Evolutionary conservation across 495 filamentous ascomycete genomes (phyloP).

Genomic region (Neurospora sp.): DNA sequence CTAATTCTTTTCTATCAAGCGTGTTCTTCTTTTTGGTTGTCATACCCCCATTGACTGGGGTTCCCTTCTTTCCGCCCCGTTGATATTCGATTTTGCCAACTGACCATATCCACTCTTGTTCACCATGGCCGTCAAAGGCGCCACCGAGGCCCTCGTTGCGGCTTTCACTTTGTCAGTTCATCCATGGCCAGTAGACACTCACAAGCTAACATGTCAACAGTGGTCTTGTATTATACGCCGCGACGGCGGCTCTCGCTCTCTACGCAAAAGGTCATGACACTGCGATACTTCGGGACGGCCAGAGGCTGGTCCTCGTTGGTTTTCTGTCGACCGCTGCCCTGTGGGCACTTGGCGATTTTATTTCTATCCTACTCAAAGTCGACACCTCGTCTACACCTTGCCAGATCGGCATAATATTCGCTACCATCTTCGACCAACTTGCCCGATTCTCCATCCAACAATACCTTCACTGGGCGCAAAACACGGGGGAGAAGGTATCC

Average conservation of each 20-base stretch:
- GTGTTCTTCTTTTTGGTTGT: slow-evolving; percentile 6
- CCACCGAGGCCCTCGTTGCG: slow-evolving; percentile 40
- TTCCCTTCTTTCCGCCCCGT: slow-evolving; percentile 22
- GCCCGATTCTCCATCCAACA: slow-evolving; percentile 39
- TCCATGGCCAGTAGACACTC: background rate
- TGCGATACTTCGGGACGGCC: slow-evolving; percentile 43
- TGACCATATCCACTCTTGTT: slow-evolving; percentile 12
- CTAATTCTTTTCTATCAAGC: slow-evolving; percentile 7
- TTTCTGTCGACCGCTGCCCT: slow-evolving; percentile 40
- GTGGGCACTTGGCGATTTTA: slow-evolving; percentile 43
- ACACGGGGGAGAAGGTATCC: slow-evolving; percentile 19
- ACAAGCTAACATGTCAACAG: slow-evolving; percentile 13
- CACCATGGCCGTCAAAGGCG: slow-evolving; percentile 36
- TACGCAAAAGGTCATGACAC: slow-evolving; percentile 40
- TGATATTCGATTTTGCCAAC: slow-evolving; percentile 8
- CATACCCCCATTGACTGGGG: slow-evolving; percentile 46
- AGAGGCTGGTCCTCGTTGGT: slow-evolving; percentile 51
- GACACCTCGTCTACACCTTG: slow-evolving; percentile 31
- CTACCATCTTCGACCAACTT: slow-evolving; percentile 43
- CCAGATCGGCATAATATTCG: slow-evolving; percentile 38
- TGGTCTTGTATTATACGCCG: slow-evolving; percentile 43
- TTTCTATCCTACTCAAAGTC: slow-evolving; percentile 33
- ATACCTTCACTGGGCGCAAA: slow-evolving; percentile 40
- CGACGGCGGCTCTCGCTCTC: slow-evolving; percentile 40
- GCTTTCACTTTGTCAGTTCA: slow-evolving; percentile 44